Base-by-base conservation (phyloP, 2,329 filamentous ascomycete species). In the Aureobasidium vineae region DNA sequence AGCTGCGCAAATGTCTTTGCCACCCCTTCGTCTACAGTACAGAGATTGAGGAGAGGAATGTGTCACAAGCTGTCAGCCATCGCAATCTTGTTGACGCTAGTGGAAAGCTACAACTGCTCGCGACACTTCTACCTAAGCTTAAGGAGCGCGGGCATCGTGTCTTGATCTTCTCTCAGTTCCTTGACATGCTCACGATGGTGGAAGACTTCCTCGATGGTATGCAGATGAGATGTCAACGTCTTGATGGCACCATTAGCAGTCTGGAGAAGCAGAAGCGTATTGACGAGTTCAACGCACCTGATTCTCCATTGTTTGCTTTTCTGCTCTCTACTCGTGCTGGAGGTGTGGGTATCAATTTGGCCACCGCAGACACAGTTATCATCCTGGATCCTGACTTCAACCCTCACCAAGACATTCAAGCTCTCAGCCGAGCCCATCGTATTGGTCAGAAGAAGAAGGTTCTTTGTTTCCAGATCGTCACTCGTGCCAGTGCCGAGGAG, bases 361-460 rank as follows among this genome's bases (percentile, higher is more conserved):
- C 95, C 0, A 97, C 93, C 8, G 95, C 95, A 2, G 95, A 99
- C 74, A 99, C 95, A 0, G 96, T 99, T 68, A 97, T 99, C 70
- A 97, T 99, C 70, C 87, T 98, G 70, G 93, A 99, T 72, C 92
- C 92, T 0, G 95, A 99, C 74, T 98, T 96, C 81, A 99, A 99
- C 69, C 95, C 95, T 0, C 95, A 99, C 74, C 95, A 99, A 77
- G 96, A 99, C 73, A 90, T 99, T 47, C 95, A 99, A 76, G 95
- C 95, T 0, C 83, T 99, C 36, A 96, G 94, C 36, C 88, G 96
- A 70, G 95, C 94, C 21, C 95, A 99, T 77, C 89, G 95, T 31
- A 98, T 99, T 69, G 96, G 96, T 0, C 96, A 99, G 77, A 92
- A 92, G 77, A 92, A 95, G 71, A 97, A 96, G 72, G 95, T 99